Base-by-base conservation (phyloP, 495 filamentous ascomycete genomes). In the Amorphotheca resinae region DNA sequence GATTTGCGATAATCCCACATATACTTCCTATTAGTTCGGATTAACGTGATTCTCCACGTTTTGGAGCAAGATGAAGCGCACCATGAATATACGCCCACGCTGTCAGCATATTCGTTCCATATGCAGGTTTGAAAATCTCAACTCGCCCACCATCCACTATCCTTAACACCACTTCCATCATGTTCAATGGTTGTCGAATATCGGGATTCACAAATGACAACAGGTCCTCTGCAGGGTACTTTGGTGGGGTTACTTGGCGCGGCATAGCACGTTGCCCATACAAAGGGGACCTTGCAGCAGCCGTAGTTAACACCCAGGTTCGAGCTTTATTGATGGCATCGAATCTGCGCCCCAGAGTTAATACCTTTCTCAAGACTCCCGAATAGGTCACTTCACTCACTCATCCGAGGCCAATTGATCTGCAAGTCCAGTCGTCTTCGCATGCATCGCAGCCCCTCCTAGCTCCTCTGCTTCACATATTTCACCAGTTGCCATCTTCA, bases 401-500 rank as follows among this genome's bases (percentile, higher is more conserved):
- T 62, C 59, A 42, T 62, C 57, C 4, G 41, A 23, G 2, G 59
- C 57, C 18, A 62, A 48, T 32, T 59, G 55, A 22, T 62, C 59
- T 0, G 59, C 55, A n/a, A 62, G 44, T 6, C 59, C 59, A 4
- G 59, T 62, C 1, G 47, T 48, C 4, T 45, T 49, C 7, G 51
- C 53, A 33, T 62, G 59, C n/a, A 60, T 54, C 18, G 48, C 50
- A 17, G 59, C 59, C 18, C 59, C 59, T 9, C 59, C 59, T 14
- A 62, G 23, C 32, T 51, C 59, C 31, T 62, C 59, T 0, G 59
- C 57, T 12, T 42, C 55, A 30, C 54, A 54, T 1, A 58, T 40
- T 28, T 62, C 59, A 0, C 59, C 59, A 0, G 57, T 62, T 0
- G 59, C 59, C 59, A 62, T 62, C 32, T 60, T 62, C 11, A 62